Percentiles rank a stretch among this genome's conserved stretches.
These are phyloP conservation scores for Starmera caribaea DNA, from an alignment of 805 yeast genomes.

Conservation along the genomic window DNA sequence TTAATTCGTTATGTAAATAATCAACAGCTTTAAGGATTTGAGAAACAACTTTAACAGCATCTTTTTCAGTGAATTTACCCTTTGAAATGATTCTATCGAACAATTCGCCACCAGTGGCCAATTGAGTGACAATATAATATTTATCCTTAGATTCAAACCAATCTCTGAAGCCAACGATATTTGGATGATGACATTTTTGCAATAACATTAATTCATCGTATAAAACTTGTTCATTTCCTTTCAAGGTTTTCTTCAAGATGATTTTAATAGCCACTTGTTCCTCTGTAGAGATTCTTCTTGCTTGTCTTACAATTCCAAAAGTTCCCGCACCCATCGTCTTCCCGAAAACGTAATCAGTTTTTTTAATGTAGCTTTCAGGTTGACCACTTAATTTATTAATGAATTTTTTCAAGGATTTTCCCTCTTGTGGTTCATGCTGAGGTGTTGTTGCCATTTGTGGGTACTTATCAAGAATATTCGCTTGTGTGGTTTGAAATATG, in stretches of 20 bases:
- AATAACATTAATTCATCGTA: constrained; percentile 69
- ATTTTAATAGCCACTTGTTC: constrained; percentile 88
- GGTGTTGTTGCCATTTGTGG: constrained; percentile 7
- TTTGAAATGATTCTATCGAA: constrained; percentile 76
- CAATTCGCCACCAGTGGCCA: constrained; percentile 94
- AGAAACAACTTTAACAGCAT: constrained; percentile 66
- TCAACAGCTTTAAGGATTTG: constrained; percentile 72
- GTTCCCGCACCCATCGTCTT: constrained; percentile 90
- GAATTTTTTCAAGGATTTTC: constrained; percentile 25
- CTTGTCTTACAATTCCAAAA: constrained; percentile 85
- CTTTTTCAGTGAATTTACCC: constrained; percentile 83
- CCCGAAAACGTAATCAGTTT: constrained; percentile 65
- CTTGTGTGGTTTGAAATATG: too few relatives aligned
- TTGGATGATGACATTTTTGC: constrained; percentile 63
- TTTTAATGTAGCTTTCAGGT: constrained; percentile 59
- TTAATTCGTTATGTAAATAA: constrained; percentile 56
- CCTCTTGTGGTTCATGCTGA: constrained; percentile 15
- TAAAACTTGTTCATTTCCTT: constrained; percentile 69
- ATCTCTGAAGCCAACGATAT: constrained; percentile 82
- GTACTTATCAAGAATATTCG: not conserved
- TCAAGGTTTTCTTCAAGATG: constrained; percentile 73
- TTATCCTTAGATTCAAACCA: constrained; percentile 93
- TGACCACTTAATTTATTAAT: constrained; percentile 59
- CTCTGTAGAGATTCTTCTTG: constrained; percentile 37
- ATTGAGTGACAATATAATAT: constrained; percentile 86